Base-by-base conservation (phyloP, 768 basidiomycete species). In the Suillus ampliporus region DNA sequence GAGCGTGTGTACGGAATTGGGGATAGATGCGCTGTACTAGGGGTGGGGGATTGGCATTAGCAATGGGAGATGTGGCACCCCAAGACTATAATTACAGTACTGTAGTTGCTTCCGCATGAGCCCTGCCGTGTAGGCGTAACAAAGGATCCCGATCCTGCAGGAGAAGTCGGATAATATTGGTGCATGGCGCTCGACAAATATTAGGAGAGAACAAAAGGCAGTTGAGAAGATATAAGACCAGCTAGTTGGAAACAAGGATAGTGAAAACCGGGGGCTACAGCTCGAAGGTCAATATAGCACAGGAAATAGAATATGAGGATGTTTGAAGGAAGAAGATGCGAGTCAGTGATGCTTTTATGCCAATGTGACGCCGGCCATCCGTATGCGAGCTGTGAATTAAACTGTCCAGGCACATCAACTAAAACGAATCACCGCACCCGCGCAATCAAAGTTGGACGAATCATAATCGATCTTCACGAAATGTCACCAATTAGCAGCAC, bases 1-100 rank as follows among this genome's bases (percentile, higher is more conserved):
- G 28, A 98, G 84, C 52, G 76, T 80, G 57, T 82, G 83, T 6
- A 92, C 89, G n/a, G 86, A 79, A 19, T 75, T 78, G 6, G 88
- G 81, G 7, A 92, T 86, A 66, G 90, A 86, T 11, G 64, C 21
- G 11, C 60, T 54, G 4, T 60, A 52, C 69, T 71, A 9, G 10
- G 17, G 31, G 19, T 9, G 51, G 35, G 19, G 11, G 34, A 19
- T 48, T 35, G 58, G 6, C 28, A 40, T 56, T 10, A 19, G n/a
- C 10, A 17, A 17, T 19, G 11, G 11, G 37, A 54, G 37, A 54
- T n/a, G 26, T 50, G 19, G 15, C 4, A 28, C 51, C 48, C 21
- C 5, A n/a, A 58, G 10, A 59, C 57, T 21, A 21, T 31, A 44
- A 26, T 28, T 21, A n/a, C 26, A 26, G 23, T 34, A 23, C 38